Percentiles rank a stretch among this genome's conserved stretches.
These are phyloP conservation scores for Chloris gayana DNA, from an alignment of 176 grass and related monocot genomes.

Conservation along the genomic window DNA sequence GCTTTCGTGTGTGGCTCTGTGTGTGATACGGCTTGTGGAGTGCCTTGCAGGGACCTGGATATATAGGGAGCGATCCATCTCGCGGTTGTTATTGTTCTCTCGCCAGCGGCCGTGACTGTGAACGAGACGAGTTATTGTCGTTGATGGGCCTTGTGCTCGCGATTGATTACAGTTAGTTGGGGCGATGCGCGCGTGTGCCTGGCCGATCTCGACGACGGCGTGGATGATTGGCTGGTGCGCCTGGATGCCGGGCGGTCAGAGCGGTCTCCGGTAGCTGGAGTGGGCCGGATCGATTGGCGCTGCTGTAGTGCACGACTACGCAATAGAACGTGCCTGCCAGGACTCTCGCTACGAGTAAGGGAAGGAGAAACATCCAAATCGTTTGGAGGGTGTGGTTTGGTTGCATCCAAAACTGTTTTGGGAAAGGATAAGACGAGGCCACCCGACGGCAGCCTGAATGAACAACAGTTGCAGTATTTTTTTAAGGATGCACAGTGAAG, in stretches of 20 bases:
- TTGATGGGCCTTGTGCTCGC: neutral
- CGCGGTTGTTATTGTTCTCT: too few relatives aligned
- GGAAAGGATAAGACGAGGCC: neutral
- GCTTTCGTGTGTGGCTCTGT: neutral
- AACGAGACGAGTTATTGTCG: too few relatives aligned
- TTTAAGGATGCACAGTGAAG: too few relatives aligned
- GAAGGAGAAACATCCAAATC: neutral
- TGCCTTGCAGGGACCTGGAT: neutral
- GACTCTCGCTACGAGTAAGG: neutral
- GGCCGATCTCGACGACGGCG: too few relatives aligned
- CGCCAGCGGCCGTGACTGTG: too few relatives aligned
- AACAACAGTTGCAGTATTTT: neutral
- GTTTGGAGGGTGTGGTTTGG: neutral
- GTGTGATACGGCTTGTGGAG: neutral
- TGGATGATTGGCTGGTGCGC: neutral
- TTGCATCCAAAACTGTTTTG: neutral
- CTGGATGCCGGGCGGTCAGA: neutral
- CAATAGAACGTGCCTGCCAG: neutral
- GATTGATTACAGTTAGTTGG: slow-evolving; percentile 19
- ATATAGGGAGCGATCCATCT: neutral
- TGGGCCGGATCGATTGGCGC: neutral
- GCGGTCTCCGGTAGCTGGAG: neutral
- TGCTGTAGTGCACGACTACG: neutral
- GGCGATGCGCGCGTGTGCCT: neutral
- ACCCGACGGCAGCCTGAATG: neutral